Evolutionary conservation across 768 basidiomycete species (phyloP).

Genomic region (Boletus barrowsii): DNA sequence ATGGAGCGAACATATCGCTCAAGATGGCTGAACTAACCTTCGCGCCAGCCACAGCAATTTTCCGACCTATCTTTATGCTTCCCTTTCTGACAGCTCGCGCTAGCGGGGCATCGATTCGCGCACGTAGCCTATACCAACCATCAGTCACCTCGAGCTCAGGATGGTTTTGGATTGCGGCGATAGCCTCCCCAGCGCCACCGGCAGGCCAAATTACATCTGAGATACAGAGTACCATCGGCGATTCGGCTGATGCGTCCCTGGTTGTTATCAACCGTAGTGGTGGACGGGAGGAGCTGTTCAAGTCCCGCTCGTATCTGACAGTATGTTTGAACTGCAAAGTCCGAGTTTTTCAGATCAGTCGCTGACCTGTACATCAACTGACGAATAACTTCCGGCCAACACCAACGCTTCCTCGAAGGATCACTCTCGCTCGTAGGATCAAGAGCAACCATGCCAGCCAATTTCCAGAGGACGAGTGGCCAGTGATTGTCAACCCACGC

Average conservation of each 20-base stretch:
- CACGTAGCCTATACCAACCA: slow-evolving; percentile 91
- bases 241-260: slow-evolving; percentile 74
- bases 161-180: slow-evolving; percentile 35
- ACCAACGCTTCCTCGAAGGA: slow-evolving; percentile 61
- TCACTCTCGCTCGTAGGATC: slow-evolving; percentile 59
- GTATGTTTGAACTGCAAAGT: background rate
- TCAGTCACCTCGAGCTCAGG: slow-evolving; percentile 90
- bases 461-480: slow-evolving; percentile 89
- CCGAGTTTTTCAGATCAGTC: background rate
- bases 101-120: slow-evolving; percentile 71
- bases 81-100: slow-evolving; percentile 65
- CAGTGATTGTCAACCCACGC: slow-evolving; percentile 94
- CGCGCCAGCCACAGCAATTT: slow-evolving; percentile 78
- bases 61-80: slow-evolving; percentile 71
- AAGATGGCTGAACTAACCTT: slow-evolving; percentile 48
- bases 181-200: slow-evolving; percentile 36
- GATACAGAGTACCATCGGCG: slow-evolving; percentile 84
- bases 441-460: slow-evolving; percentile 78
- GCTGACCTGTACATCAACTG: slow-evolving; percentile 84
- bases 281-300: slow-evolving; percentile 75
- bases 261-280: slow-evolving; percentile 77
- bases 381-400: slow-evolving; percentile 73
- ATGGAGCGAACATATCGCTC: background rate
- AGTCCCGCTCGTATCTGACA: slow-evolving; percentile 83
- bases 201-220: slow-evolving; percentile 64